These are phyloP conservation scores for Apiosordaria backusii DNA, from an alignment of 495 filamentous ascomycete species.

Conservation along the genomic window DNA sequence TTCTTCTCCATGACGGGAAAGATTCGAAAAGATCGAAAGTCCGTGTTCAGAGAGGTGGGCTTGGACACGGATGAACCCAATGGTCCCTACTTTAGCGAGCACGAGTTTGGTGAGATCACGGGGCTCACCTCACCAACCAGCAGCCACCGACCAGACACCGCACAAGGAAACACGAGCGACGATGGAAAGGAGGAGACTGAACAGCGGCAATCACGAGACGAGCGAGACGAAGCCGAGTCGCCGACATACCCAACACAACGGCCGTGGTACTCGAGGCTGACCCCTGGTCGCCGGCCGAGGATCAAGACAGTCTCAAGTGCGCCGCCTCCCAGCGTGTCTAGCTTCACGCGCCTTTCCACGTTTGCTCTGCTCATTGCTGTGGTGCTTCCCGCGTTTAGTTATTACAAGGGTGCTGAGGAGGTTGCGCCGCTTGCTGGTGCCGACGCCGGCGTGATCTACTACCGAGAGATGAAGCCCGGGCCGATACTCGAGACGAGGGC, in stretches of 20 bases:
- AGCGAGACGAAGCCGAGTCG: slow-evolving; percentile 11
- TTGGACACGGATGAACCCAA: slow-evolving; percentile 35
- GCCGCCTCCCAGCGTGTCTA: slow-evolving; percentile 37
- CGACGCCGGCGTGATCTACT: slow-evolving; percentile 44
- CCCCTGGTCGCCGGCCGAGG: slow-evolving; percentile 36
- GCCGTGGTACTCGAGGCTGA: slow-evolving; percentile 40
- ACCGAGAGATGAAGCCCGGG: slow-evolving; percentile 21
- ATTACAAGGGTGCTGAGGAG: slow-evolving; percentile 35
- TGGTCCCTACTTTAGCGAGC: slow-evolving; percentile 21
- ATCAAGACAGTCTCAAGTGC: slow-evolving; percentile 41
- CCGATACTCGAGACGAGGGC: slow-evolving; percentile 37
- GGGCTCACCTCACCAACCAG: slow-evolving; percentile 22
- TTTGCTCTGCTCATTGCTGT: slow-evolving; percentile 52
- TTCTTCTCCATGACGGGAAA: slow-evolving; percentile 35
- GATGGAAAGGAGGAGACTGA: slow-evolving; percentile 16
- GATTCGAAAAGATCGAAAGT: slow-evolving; percentile 38
- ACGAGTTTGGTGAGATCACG: slow-evolving; percentile 26
- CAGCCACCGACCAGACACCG: neutral
- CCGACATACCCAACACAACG: slow-evolving; percentile 18
- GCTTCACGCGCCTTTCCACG: slow-evolving; percentile 43
- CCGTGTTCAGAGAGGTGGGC: slow-evolving; percentile 47
- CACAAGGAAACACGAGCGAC: slow-evolving; percentile 11
- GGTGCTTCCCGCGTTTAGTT: slow-evolving; percentile 46
- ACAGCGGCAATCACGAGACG: slow-evolving; percentile 10
- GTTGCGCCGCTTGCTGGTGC: slow-evolving; percentile 40